Evolutionary conservation across 2,329 filamentous ascomycete genomes (phyloP), one percentile per base, ranked within the genome.

Genomic region (Venturiaceae sp.): DNA sequence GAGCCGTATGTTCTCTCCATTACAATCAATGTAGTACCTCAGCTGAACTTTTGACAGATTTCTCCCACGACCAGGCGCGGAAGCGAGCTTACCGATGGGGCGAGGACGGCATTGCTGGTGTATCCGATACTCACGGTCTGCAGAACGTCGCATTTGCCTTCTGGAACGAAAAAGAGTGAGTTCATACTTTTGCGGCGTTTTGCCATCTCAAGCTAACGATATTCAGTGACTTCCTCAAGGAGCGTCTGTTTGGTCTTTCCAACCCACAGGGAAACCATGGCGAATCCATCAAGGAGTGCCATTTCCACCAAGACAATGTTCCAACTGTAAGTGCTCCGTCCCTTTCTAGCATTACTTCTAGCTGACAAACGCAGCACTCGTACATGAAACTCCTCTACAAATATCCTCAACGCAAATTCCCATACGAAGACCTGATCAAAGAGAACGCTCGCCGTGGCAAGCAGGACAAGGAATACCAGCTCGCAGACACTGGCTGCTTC

Each of bases 361-460:
- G 63, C 63, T 65, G 64, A 74, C 66, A 21, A 16, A 60, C 60
- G 32, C 71, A 92, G 88, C 92, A 96, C 74, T 95, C 92, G 30
- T 97, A 97, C 78, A 97, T 97, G 92, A 97, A 97, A 73, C 95
- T 86, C 69, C 85, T 97, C 64, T 97, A 97, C 82, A 97, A 97
- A 74, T 95, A 96, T 67, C 94, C 94, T 0, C 92, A 97, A 74
- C 83, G 82, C 66, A 84, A 86, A 63, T 97, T 97, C 67, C 94
- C 92, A 2, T 97, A 97, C 77, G 81, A 96, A 71, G 85, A 96
- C 63, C 78, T 97, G 52, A 77, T 95, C 63, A 78, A 89, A 63
- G 90, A 95, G 68, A 97, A 96, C 69, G 91, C 85, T 46, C 83
- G 80, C 64, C 83, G 92, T 63, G 80, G 81, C 58, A 89, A 86